phyloP scores from a whole-genome alignment of 2,329 filamentous ascomycete genomes.

The Fusarium buharicum region DNA sequence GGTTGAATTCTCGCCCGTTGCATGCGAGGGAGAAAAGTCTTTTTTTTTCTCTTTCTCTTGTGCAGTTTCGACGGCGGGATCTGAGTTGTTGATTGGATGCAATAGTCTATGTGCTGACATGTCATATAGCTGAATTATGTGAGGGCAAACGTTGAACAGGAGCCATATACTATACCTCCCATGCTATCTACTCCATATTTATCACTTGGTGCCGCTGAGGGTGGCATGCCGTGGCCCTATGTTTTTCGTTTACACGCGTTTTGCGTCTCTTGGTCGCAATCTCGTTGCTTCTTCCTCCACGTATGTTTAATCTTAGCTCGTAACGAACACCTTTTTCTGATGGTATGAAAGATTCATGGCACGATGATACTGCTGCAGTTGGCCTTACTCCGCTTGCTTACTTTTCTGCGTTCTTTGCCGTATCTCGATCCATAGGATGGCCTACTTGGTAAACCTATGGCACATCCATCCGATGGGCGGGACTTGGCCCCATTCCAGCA shows the following conservation, averaged over 20 bases:
- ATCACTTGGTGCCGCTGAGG: constrained; percentile 3
- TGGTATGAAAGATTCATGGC: neutral
- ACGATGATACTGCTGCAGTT: neutral
- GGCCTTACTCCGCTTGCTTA: neutral
- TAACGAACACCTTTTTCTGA: neutral
- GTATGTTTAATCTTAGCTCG: constrained; percentile 2
- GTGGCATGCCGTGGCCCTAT: neutral
- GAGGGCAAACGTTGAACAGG: constrained; percentile 8
- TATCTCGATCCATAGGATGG: neutral
- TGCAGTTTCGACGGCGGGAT: constrained; percentile 6
- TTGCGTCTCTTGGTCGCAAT: constrained; percentile 2
- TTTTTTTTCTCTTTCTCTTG: constrained; percentile 4
- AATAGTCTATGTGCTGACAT: constrained; percentile 31
- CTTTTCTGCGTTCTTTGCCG: neutral
- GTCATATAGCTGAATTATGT: constrained; percentile 16
- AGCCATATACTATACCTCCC: constrained; percentile 12
- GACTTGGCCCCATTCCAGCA: constrained; percentile 25
- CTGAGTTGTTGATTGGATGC: constrained; percentile 16
- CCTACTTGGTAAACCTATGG: constrained; percentile 5
- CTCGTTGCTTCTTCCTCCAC: constrained; percentile 18
- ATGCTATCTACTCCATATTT: neutral
- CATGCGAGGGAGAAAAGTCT: constrained; percentile 30
- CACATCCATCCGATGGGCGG: constrained; percentile 2
- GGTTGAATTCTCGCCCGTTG: constrained; percentile 12
- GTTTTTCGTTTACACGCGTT: constrained; percentile 3